Evolutionary conservation across 202 grass and related monocot species (phyloP).

Genomic region (Brachypodium distachyon): DNA sequence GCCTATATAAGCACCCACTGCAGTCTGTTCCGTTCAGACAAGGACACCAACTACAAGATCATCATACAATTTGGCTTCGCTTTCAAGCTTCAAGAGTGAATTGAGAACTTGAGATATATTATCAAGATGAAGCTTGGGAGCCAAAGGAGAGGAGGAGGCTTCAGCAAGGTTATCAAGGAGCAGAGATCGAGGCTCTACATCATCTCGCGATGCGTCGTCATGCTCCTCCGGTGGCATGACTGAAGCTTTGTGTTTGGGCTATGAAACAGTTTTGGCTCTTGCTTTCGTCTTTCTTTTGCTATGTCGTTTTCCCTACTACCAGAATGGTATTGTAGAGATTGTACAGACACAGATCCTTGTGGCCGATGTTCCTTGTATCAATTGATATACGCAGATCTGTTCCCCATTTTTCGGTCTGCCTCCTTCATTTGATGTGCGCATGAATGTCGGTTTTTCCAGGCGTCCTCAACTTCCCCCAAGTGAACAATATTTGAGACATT

Average conservation of each 20-base stretch:
- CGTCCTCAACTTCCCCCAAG: no score
- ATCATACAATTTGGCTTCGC: background rate
- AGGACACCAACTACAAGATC: background rate
- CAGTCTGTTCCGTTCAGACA: background rate
- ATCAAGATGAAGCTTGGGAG: constrained; percentile 15
- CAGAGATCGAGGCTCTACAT: constrained; percentile 27
- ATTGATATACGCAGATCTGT: background rate
- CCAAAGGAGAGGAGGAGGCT: constrained; percentile 11
- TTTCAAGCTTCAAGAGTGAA: background rate
- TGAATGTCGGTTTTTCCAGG: no score
- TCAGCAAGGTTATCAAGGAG: constrained; percentile 14
- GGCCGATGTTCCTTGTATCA: background rate
- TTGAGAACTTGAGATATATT: background rate
- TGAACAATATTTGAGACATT: no score
- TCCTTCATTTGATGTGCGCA: background rate
- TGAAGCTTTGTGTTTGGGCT: background rate
- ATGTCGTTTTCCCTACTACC: background rate
- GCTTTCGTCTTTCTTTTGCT: background rate
- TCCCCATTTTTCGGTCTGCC: background rate
- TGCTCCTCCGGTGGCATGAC: constrained; percentile 22
- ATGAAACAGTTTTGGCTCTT: background rate
- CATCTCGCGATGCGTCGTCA: constrained; percentile 16
- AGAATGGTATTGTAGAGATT: background rate
- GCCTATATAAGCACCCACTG: constrained; percentile 3
- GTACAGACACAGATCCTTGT: background rate